Evolutionary conservation across 495 filamentous ascomycete species (phyloP), one percentile per base, ranked within the genome.

Genomic region (Emericellopsis terricola): DNA sequence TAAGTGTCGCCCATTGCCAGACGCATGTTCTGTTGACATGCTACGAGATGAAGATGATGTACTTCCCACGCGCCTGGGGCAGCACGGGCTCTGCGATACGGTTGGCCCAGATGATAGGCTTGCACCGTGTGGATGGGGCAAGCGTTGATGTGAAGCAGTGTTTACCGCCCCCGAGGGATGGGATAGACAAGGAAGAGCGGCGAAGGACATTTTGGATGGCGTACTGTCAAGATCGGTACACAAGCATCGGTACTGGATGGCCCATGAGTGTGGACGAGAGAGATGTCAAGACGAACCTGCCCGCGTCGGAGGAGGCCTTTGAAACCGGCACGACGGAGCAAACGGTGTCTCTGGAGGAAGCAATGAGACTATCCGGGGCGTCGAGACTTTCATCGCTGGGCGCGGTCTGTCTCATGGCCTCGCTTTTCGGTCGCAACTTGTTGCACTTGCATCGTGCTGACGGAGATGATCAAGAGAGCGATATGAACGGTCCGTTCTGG

Each of bases 41-140:
- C 0, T 94, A 92, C 45, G 89, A 99, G 49, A 96, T 94, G 50
- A 91, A 85, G 55, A 78, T 81, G 68, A 94, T 99, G 81, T 92
- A 81, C 51, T 99, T 99, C 43, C 89, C 89, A 2, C 64, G 91
- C 27, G 91, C 91, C 3, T 99, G 89, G 89, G 68, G 94, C 55
- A 94, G 80, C 37, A 73, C 78, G 8, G 91, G 87, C 11, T 68
- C 81, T 33, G 78, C 75, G 2, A 68, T 75, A 10, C 64, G 89
- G 38, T 51, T 94, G 37, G 65, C 68, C 28, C 71, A 91, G 41
- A 96, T 96, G 91, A 81, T 94, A 64, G 81, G 86, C 4, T 62
- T 97, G 29, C 82, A 97, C 54, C 76, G 85, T 26, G 43, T 94
- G 27, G 89, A 97, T 52, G 85, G 85, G 9, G 48, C 55, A n/a